These are phyloP conservation scores for Daldinia childiae DNA, from an alignment of 495 filamentous ascomycete genomes.

Conservation along the genomic window DNA sequence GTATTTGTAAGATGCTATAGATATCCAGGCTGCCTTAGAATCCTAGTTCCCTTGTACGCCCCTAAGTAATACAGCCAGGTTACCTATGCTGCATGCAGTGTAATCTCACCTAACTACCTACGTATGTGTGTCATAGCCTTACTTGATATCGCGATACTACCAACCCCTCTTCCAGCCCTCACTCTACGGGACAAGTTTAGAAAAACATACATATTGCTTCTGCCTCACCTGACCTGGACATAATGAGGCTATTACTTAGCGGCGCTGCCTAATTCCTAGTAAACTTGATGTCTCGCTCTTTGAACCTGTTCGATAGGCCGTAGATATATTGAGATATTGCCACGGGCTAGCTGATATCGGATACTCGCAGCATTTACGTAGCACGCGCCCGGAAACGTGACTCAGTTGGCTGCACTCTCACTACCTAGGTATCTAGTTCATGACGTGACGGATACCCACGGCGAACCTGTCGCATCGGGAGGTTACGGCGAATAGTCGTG, in stretches of 20 bases:
- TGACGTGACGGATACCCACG: slow-evolving; percentile 22
- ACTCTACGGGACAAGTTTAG: background rate
- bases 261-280: background rate
- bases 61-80: background rate
- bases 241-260: background rate
- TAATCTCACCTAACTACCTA: slow-evolving; percentile 9
- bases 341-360: slow-evolving; percentile 21
- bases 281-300: background rate
- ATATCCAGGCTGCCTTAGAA: background rate
- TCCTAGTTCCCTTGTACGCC: background rate
- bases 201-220: background rate
- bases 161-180: slow-evolving; percentile 9
- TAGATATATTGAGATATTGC: background rate
- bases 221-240: background rate
- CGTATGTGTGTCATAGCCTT: slow-evolving; percentile 21
- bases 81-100: slow-evolving; percentile 20
- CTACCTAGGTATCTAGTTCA: background rate
- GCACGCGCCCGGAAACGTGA: slow-evolving; percentile 19
- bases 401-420: background rate
- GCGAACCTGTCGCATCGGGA: slow-evolving; percentile 13
- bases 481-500: background rate
- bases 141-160: slow-evolving; percentile 7
- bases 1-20: slow-evolving; percentile 2
- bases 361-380: slow-evolving; percentile 30
- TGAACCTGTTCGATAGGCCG: background rate